A percentile compares a stretch with the other conserved stretches of the same genome.
Evolutionary conservation across 441 rosid species (phyloP).

Genomic region (Breynia disticha): DNA sequence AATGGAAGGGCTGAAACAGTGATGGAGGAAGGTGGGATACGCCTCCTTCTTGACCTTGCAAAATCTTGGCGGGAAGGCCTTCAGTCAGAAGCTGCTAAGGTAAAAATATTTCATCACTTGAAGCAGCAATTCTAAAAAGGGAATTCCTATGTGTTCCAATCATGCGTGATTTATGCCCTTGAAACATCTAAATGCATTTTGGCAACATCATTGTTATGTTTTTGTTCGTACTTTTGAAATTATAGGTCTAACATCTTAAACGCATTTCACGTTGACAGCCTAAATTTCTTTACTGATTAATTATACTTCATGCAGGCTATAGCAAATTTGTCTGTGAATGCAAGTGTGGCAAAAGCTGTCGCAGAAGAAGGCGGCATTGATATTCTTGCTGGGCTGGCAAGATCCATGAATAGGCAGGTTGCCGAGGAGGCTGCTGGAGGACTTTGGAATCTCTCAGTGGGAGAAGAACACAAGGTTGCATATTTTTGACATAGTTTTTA

Average conservation of each 20-base stretch:
- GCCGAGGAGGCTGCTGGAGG: conserved; percentile 99
- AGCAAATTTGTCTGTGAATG: conserved; percentile 91
- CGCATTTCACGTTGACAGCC: too few species aligned
- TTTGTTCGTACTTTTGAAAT: too few species aligned
- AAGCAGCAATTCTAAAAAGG: background rate
- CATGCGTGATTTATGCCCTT: background rate
- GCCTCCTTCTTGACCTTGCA: conserved; percentile 79
- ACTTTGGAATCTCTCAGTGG: conserved; percentile 97
- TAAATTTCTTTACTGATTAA: background rate
- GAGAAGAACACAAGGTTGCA: conserved; percentile 95
- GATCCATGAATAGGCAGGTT: conserved; percentile 85
- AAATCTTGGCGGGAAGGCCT: conserved; percentile 96
- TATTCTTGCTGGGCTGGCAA: conserved; percentile 68
- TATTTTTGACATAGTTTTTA: conserved; percentile 7
- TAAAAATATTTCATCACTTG: conserved; percentile 12
- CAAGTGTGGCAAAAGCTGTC: conserved; percentile 85
- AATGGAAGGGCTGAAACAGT: conserved; percentile 93
- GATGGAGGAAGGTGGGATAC: conserved; percentile 79
- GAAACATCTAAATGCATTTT: too few species aligned
- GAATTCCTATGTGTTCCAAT: background rate
- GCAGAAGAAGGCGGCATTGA: conserved; percentile 89
- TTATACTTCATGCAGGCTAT: conserved; percentile 47
- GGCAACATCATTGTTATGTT: too few species aligned
- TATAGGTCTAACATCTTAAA: too few species aligned
- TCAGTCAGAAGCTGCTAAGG: conserved; percentile 97